A percentile compares a stretch with the other conserved stretches of the same genome.
These are phyloP conservation scores for Zygosaccharomyces pseudobailii DNA, from an alignment of 1,139 yeast species.

Conservation along the genomic window DNA sequence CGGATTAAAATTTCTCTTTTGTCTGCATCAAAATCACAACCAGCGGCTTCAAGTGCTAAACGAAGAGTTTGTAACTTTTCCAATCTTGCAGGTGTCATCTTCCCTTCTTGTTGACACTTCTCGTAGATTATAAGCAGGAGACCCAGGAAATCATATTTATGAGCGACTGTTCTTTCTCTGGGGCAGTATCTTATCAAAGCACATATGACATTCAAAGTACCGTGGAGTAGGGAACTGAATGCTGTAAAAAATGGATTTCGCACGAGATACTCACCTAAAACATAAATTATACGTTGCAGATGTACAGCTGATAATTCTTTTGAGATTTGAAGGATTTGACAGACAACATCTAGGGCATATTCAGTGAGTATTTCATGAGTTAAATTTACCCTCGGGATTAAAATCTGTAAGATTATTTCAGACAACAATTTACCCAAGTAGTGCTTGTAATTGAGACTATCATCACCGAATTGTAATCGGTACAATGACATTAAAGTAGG, in stretches of 20 bases:
- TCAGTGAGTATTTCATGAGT: slow-evolving; percentile 21
- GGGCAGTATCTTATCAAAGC: slow-evolving; percentile 14
- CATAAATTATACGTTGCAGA: slow-evolving; percentile 26
- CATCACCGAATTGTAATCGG: slow-evolving; percentile 12
- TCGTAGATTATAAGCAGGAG: slow-evolving; percentile 19
- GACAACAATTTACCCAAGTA: slow-evolving; percentile 19
- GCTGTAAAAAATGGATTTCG: slow-evolving; percentile 28
- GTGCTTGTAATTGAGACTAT: slow-evolving; percentile 7
- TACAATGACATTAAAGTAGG: slow-evolving; percentile 25
- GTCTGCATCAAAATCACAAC: slow-evolving; percentile 15
- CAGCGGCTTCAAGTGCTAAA: slow-evolving; percentile 8
- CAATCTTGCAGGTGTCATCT: slow-evolving; percentile 6
- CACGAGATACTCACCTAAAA: slow-evolving; percentile 27
- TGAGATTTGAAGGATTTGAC: slow-evolving; percentile 9
- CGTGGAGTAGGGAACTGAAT: slow-evolving; percentile 13
- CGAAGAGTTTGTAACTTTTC: slow-evolving; percentile 4
- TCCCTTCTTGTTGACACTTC: slow-evolving; percentile 28
- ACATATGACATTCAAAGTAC: slow-evolving; percentile 14
- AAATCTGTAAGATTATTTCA: slow-evolving; percentile 24
- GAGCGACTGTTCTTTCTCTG: slow-evolving; percentile 20
- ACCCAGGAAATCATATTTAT: slow-evolving; percentile 27
- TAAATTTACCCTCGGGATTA: slow-evolving; percentile 25
- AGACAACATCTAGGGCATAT: slow-evolving; percentile 11
- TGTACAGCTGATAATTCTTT: slow-evolving; percentile 13
- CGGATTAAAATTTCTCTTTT: slow-evolving; percentile 5